Conservation (phyloP, 2,329 filamentous ascomycete genomes). For the Exophiala oligosperma region DNA sequence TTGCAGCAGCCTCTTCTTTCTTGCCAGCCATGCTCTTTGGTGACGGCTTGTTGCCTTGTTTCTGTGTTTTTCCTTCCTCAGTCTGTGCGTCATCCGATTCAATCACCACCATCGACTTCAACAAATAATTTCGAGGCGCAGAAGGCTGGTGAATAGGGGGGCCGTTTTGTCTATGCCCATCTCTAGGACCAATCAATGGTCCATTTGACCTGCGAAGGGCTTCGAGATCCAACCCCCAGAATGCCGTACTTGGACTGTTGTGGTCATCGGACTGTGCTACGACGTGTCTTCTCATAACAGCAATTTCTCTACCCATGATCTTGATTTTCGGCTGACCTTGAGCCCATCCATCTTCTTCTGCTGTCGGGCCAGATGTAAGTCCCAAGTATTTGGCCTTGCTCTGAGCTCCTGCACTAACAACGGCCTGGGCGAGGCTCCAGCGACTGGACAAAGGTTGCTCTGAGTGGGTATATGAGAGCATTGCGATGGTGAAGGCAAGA, state of each 20-base stretch:
- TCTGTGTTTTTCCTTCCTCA: background rate
- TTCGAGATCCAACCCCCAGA: constrained; percentile 62
- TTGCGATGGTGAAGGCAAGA: constrained; percentile 72
- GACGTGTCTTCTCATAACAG: constrained; percentile 65
- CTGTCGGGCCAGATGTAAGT: constrained; percentile 63
- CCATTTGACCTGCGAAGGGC: constrained; percentile 50
- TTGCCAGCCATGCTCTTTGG: constrained; percentile 58
- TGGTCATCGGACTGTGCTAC: constrained; percentile 56
- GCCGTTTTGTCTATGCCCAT: constrained; percentile 37
- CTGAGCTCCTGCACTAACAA: constrained; percentile 78
- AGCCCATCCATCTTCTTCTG: constrained; percentile 71
- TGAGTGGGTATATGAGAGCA: constrained; percentile 79
- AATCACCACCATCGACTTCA: constrained; percentile 46
- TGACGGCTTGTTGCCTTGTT: constrained; percentile 44
- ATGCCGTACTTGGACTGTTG: constrained; percentile 38
- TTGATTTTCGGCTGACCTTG: constrained; percentile 72
- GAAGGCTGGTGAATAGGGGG: constrained; percentile 76
- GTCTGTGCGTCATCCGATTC: constrained; percentile 20
- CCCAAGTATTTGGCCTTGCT: constrained; percentile 75
- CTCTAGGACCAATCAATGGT: constrained; percentile 25
- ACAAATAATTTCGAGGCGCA: constrained; percentile 60
- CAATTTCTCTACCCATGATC: constrained; percentile 71
- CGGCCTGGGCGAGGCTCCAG: constrained; percentile 77
- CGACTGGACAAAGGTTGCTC: constrained; percentile 82
- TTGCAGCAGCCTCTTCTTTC: constrained; percentile 67